phyloP scores from a whole-genome alignment of 441 rosid genomes.

The Pelargonium cotyledonis region DNA sequence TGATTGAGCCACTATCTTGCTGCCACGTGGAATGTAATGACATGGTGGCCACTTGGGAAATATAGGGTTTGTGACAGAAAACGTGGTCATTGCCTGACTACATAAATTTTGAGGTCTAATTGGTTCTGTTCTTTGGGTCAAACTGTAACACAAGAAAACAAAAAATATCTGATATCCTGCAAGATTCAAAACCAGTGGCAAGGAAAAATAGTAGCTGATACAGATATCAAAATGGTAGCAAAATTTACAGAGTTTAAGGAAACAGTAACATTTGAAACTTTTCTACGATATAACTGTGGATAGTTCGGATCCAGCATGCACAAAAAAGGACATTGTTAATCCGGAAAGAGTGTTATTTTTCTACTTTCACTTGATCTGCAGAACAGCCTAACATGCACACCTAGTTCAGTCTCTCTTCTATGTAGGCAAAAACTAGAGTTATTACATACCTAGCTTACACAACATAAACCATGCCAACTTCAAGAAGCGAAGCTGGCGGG shows the following conservation, averaged over 20 bases:
- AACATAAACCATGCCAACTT: constrained; percentile 97
- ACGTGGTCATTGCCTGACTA: constrained; percentile 36
- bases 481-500: constrained; percentile 81
- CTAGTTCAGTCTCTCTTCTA: constrained; percentile 9
- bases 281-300: not conserved
- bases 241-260: too few relatives aligned
- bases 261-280: not conserved
- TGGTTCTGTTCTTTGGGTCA: not conserved
- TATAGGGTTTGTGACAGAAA: constrained; percentile 25
- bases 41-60: constrained; percentile 11
- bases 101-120: not conserved
- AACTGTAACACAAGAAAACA: not conserved
- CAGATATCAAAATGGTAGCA: too few relatives aligned
- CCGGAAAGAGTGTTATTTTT: not conserved
- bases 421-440: not conserved
- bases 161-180: not conserved
- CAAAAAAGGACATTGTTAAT: not conserved
- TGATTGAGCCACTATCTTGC: constrained; percentile 14
- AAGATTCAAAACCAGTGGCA: constrained; percentile 1
- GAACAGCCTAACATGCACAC: not conserved
- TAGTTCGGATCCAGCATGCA: not conserved
- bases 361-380: constrained; percentile 7
- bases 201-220: not conserved
- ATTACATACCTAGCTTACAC: constrained; percentile 31
- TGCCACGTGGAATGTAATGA: not conserved